Evolutionary conservation across 768 basidiomycete genomes (phyloP), one percentile per base, ranked within the genome.

Genomic region (Lyophyllum decastes): DNA sequence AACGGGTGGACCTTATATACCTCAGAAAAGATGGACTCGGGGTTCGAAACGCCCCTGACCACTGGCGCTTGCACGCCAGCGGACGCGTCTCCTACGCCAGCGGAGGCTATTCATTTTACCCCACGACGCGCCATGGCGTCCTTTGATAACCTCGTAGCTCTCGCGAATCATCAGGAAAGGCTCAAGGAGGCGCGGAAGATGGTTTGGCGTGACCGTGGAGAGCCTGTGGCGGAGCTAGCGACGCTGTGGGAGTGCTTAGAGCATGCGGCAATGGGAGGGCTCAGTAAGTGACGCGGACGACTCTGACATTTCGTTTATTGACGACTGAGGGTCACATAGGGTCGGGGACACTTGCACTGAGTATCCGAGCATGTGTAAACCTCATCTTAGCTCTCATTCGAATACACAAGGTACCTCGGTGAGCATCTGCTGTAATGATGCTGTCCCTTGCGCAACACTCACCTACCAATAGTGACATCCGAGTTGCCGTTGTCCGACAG

Each of bases 111-210:
- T 52, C 73, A 76, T 6, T 78, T 86, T 61, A 77, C 81, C 0
- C 86, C 85, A 0, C 78, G 74, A 47, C 75, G 76, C 33, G 82
- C 87, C 3, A 85, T 89, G 75, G 80, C 83, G 9, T 92, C 90
- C 0, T 94, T 94, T 63, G 91, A 94, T 68, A 92, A 90, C 66
- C 76, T 95, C 8, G 87, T 92, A 21, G 89, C 89, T 14, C 79
- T 95, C 54, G 93, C 92, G 4, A 92, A 93, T 72, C 85, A 90
- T 70, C 88, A 92, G 68, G 90, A 94, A 59, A 78, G 83, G 2
- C 76, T 94, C 30, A 81, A 73, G 59, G 86, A 85, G 54, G 90
- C 92, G 0, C 80, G 89, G 54, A 90, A 85, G 69, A 88, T 93
- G 72, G 84, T 94, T 2, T 92, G 92, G 90, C 78, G 90, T 12